These are phyloP conservation scores for Heracleum sosnowskyi DNA, from an alignment of 129 eudicot genomes.

Conservation along the genomic window DNA sequence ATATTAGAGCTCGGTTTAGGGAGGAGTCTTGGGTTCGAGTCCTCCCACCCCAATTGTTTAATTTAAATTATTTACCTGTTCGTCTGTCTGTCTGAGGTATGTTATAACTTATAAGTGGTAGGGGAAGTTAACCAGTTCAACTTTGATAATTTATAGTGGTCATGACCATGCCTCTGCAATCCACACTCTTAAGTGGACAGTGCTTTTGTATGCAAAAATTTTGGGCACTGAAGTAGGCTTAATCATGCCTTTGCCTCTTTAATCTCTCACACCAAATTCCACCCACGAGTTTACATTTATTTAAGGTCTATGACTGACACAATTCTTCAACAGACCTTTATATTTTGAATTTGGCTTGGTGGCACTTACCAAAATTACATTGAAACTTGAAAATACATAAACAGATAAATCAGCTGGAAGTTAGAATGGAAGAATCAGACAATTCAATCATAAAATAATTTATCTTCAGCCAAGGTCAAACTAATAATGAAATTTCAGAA, in stretches of 20 bases:
- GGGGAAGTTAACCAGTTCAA: neutral
- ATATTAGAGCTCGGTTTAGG: too few species aligned
- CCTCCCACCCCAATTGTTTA: too few species aligned
- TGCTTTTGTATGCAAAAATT: neutral
- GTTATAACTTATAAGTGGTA: too few species aligned
- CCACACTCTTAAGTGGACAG: neutral
- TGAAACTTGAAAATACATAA: neutral
- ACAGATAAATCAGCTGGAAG: neutral
- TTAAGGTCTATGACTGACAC: neutral
- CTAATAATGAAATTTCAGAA: neutral
- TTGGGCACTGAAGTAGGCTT: neutral
- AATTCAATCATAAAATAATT: neutral
- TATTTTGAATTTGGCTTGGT: neutral
- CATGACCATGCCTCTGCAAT: neutral
- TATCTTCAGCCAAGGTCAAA: neutral
- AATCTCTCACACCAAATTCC: neutral
- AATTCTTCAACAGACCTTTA: neutral
- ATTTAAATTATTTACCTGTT: too few species aligned
- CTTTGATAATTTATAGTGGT: neutral
- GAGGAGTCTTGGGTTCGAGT: too few species aligned
- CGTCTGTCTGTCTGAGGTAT: too few species aligned
- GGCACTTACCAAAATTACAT: neutral
- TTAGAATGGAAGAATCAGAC: neutral
- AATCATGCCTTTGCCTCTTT: neutral
- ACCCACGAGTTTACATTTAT: neutral